phyloP scores from a whole-genome alignment of 139 green algal species.

The Microglena sp. region DNA sequence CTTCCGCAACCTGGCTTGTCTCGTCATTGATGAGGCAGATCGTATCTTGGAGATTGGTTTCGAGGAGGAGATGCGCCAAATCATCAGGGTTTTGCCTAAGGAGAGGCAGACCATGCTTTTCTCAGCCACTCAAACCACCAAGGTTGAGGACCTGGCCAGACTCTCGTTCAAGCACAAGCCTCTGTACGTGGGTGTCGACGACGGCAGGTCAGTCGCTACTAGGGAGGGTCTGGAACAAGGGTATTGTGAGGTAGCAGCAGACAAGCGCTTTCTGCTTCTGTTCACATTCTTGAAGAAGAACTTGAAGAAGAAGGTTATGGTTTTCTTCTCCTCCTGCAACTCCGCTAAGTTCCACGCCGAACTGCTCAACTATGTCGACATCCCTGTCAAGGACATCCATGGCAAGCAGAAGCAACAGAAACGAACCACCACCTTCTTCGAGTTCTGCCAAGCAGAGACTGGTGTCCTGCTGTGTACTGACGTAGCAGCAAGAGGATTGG shows the following conservation, averaged over 20 bases:
- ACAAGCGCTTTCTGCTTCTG: constrained; percentile 92
- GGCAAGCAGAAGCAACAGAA: constrained; percentile 98
- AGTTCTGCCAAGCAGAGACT: constrained; percentile 86
- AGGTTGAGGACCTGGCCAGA: constrained; percentile 93
- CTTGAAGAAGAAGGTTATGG: constrained; percentile 97
- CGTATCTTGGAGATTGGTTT: constrained; percentile 97
- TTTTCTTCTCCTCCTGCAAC: constrained; percentile 95
- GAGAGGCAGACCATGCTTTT: constrained; percentile 98
- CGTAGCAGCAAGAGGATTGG: constrained; percentile 91
- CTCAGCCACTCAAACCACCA: constrained; percentile 92
- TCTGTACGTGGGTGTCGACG: constrained; percentile 95
- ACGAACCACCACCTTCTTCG: constrained; percentile 91
- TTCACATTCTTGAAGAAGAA: constrained; percentile 99
- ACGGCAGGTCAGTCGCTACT: constrained; percentile 56
- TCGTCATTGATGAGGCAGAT: constrained; percentile 97
- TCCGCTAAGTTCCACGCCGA: constrained; percentile 94
- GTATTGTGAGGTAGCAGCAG: constrained; percentile 84
- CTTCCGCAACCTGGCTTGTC: constrained; percentile 68
- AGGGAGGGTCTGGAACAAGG: constrained; percentile 91
- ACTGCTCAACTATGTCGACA: constrained; percentile 98
- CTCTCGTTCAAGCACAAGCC: constrained; percentile 89
- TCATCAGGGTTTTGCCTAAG: constrained; percentile 89
- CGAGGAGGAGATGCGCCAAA: constrained; percentile 97
- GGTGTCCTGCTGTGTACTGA: constrained; percentile 95
- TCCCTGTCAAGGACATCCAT: constrained; percentile 92